Evolutionary conservation across 2,329 filamentous ascomycete genomes (phyloP), one percentile per base, ranked within the genome.

Genomic region (Penicillium sp.): DNA sequence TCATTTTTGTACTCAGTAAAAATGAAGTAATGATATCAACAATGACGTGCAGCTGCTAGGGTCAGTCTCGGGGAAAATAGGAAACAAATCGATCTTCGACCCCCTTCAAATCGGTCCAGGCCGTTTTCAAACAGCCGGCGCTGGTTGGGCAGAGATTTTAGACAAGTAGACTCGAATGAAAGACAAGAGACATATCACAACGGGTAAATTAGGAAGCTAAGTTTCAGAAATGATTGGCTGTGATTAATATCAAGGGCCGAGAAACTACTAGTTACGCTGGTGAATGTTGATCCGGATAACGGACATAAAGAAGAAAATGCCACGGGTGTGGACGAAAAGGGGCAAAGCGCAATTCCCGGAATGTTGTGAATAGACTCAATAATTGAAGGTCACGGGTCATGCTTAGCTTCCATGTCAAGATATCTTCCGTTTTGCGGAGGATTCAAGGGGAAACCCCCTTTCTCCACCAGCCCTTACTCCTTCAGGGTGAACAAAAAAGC

Each of bases 191-290:
- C 46, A 54, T 52, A 52, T 61, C 60, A 60, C 32, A 35, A 52
- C 62, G 62, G 62, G 62, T 62, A 42, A 64, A 60, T 42, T 64
- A 65, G 62, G 62, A 61, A 61, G 56, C 51, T 41, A 45, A 55
- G n/a, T 44, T 46, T 55, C 53, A 39, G 50, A 29, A 53, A 41
- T 64, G 56, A 56, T 57, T 60, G 58, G 58, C 51, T 52, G 27
- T 31, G 29, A 10, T 53, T 21, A 45, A 47, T 34, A 39, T 50
- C 27, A 46, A 46, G 47, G 44, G 23, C 48, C 49, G 53, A 51
- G 50, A 46, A 29, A 34, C 10, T 38, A 29, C 29, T 50, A 44
- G 29, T 41, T 25, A 51, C 32, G 51, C 50, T 62, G 55, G 54
- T 63, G 56, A 62, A 59, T 56, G 25, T 63, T 63, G 54, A 58